Conservation (phyloP, 176 grass and related monocot genomes). For the Triticum timopheevii region DNA sequence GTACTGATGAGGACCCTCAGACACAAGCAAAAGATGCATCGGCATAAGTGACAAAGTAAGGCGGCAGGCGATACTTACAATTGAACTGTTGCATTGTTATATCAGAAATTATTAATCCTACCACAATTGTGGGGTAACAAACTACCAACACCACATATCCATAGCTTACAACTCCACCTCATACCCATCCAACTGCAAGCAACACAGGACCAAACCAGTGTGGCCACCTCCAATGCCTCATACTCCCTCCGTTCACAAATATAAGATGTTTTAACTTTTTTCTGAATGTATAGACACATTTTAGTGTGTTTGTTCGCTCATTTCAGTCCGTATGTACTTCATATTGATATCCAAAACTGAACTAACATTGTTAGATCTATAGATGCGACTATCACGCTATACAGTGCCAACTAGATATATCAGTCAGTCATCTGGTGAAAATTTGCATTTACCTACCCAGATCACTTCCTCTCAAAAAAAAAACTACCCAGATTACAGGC, state of each 20-base stretch:
- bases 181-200: not conserved
- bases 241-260: not conserved
- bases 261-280: no score
- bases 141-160: not conserved
- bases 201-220: not conserved
- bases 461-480: not conserved
- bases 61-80: not conserved
- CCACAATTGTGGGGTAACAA: not conserved
- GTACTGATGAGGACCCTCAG: conserved; percentile 7
- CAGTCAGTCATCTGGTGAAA: conserved; percentile 21
- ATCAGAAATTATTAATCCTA: conserved; percentile 3
- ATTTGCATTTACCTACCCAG: not conserved
- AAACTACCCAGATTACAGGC: not conserved
- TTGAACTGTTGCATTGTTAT: not conserved
- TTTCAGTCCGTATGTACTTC: no score
- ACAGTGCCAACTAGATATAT: not conserved
- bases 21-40: not conserved
- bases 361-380: not conserved
- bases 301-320: no score
- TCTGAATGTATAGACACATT: no score
- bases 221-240: not conserved
- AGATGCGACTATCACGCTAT: not conserved
- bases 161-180: not conserved
- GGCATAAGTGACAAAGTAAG: not conserved
- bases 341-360: not conserved